These are phyloP conservation scores for Hericium alpestre DNA, from an alignment of 768 basidiomycete species.

Conservation along the genomic window DNA sequence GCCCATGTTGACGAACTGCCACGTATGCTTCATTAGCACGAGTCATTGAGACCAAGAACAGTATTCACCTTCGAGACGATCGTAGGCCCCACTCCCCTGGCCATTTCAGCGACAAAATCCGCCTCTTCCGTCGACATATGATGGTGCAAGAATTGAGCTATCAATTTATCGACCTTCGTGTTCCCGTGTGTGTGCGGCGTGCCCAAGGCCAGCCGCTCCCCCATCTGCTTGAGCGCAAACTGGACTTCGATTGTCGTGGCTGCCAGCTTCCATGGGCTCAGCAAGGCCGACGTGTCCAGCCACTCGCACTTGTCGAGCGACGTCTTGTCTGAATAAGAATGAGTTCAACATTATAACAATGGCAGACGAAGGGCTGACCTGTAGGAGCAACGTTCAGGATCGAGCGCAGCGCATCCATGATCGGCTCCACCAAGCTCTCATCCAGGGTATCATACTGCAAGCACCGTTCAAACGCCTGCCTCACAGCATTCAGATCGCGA, in stretches of 20 bases:
- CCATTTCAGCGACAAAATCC: conserved; percentile 76
- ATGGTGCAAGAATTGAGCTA: conserved; percentile 57
- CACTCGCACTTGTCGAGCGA: conserved; percentile 47
- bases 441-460: conserved; percentile 37
- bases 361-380: conserved; percentile 26
- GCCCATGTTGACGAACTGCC: conserved; percentile 67
- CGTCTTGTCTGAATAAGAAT: conserved; percentile 9
- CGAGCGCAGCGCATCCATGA: conserved; percentile 55
- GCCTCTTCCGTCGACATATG: conserved; percentile 72
- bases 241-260: conserved; percentile 75
- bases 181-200: conserved; percentile 43
- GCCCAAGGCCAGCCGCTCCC: conserved; percentile 53
- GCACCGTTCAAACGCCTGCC: conserved; percentile 56
- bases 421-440: conserved; percentile 46
- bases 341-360: not conserved
- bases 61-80: conserved; percentile 56
- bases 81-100: conserved; percentile 51
- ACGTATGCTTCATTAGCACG: not conserved
- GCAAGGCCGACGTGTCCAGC: conserved; percentile 50
- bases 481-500: conserved; percentile 61
- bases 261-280: conserved; percentile 78
- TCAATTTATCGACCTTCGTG: conserved; percentile 54
- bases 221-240: conserved; percentile 63
- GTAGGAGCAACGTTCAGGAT: conserved; percentile 55
- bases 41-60: not conserved